phyloP scores from a whole-genome alignment of 2,329 filamentous ascomycete genomes.

The Coleophoma eucalyptorum region DNA sequence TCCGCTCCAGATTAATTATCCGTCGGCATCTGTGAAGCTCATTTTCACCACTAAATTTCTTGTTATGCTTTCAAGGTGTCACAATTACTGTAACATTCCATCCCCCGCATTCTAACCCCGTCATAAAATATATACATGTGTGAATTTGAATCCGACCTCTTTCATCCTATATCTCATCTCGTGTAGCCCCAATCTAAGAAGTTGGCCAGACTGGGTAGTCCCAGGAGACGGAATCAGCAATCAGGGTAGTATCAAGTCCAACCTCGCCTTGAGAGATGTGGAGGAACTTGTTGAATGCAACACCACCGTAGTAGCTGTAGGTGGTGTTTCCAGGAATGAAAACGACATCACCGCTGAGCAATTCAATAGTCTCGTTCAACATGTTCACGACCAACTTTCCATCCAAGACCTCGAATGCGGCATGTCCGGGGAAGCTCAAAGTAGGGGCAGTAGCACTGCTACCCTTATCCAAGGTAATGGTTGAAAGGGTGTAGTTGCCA shows the following conservation, averaged over 20 bases:
- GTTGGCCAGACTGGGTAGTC: slow-evolving; percentile 14
- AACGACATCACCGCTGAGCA: slow-evolving; percentile 31
- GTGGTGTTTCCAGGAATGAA: slow-evolving; percentile 30
- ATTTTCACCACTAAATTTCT: too few relatives aligned
- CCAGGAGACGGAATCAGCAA: slow-evolving; percentile 9
- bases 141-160: too few relatives aligned
- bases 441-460: slow-evolving; percentile 13
- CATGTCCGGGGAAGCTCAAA: slow-evolving; percentile 25
- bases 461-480: slow-evolving; percentile 32
- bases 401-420: slow-evolving; percentile 34
- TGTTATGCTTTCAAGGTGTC: too few relatives aligned
- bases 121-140: too few relatives aligned
- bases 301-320: slow-evolving; percentile 30
- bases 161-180: too few relatives aligned
- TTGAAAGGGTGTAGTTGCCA: slow-evolving; percentile 38
- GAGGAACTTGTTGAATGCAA: slow-evolving; percentile 16
- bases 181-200: not conserved
- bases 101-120: too few relatives aligned
- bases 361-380: slow-evolving; percentile 24
- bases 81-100: too few relatives aligned
- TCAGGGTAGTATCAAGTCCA: slow-evolving; percentile 14
- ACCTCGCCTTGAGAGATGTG: slow-evolving; percentile 10
- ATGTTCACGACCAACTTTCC: slow-evolving; percentile 31
- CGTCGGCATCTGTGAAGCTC: too few relatives aligned
- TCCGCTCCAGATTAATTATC: too few relatives aligned